Conservation (phyloP, 768 basidiomycete species). For the Leccinum subgranulosum region DNA sequence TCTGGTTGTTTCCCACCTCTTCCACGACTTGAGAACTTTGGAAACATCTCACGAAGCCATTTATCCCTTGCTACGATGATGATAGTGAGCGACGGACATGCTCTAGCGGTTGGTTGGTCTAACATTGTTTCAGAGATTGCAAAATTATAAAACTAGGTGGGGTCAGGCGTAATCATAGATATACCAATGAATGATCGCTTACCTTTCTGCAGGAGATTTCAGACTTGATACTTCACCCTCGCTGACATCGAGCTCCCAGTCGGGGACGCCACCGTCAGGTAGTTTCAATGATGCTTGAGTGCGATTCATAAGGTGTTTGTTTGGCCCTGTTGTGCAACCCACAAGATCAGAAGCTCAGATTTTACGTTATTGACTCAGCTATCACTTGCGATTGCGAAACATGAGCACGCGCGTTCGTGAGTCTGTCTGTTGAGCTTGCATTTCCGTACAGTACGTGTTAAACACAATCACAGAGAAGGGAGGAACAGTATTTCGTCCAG, state of each 20-base stretch:
- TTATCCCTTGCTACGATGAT: slow-evolving; percentile 57
- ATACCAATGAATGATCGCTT: not conserved
- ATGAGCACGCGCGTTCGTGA: slow-evolving; percentile 59
- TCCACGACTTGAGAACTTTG: slow-evolving; percentile 66
- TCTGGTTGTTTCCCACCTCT: slow-evolving; percentile 56
- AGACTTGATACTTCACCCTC: slow-evolving; percentile 41
- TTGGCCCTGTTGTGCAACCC: slow-evolving; percentile 21
- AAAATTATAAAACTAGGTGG: slow-evolving; percentile 52
- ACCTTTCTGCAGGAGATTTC: slow-evolving; percentile 61
- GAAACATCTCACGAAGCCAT: slow-evolving; percentile 64
- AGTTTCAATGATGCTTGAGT: slow-evolving; percentile 34
- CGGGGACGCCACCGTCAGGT: slow-evolving; percentile 55
- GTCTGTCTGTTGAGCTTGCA: slow-evolving; percentile 30
- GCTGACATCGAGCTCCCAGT: slow-evolving; percentile 54
- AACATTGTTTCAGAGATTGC: slow-evolving; percentile 72
- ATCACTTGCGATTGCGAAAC: not conserved
- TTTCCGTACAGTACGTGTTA: not conserved
- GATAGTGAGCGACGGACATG: slow-evolving; percentile 14
- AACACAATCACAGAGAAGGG: slow-evolving; percentile 57
- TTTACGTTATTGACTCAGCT: not conserved
- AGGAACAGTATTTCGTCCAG: slow-evolving; percentile 64
- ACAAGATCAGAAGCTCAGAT: not conserved
- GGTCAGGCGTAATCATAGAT: slow-evolving; percentile 5
- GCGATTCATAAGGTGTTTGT: slow-evolving; percentile 25
- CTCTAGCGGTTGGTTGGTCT: slow-evolving; percentile 9